Percentiles rank a stretch among this genome's conserved stretches.
Conservation (phyloP, 208 protist species). For the Zelonia costaricensis region DNA sequence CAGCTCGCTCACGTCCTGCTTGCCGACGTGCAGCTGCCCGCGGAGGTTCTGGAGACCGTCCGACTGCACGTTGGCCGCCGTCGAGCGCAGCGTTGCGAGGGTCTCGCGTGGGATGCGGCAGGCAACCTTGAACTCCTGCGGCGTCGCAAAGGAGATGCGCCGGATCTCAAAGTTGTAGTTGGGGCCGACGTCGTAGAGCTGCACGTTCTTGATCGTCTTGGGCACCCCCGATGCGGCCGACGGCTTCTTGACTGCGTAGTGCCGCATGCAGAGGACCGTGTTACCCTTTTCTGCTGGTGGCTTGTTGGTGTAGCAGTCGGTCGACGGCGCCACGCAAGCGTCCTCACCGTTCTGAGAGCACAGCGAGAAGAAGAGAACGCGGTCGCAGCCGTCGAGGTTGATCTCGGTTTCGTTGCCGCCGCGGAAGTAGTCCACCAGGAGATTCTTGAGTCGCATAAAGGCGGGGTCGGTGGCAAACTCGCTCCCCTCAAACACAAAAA, state of each 20-base stretch:
- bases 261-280: slow-evolving; percentile 78
- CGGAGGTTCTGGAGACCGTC: slow-evolving; percentile 79
- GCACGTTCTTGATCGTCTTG: slow-evolving; percentile 53
- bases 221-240: slow-evolving; percentile 42
- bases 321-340: slow-evolving; percentile 67
- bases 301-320: slow-evolving; percentile 70
- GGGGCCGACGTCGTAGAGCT: slow-evolving; percentile 80
- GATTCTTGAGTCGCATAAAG: slow-evolving; percentile 79
- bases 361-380: slow-evolving; percentile 79
- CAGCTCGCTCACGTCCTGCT: slow-evolving; percentile 67
- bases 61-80: slow-evolving; percentile 60
- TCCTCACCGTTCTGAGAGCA: slow-evolving; percentile 75
- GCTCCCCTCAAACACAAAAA: slow-evolving; percentile 88
- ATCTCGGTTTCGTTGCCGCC: slow-evolving; percentile 68
- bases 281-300: slow-evolving; percentile 50
- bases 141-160: slow-evolving; percentile 70
- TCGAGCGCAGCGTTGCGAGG: slow-evolving; percentile 62
- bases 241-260: slow-evolving; percentile 81
- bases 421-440: slow-evolving; percentile 88
- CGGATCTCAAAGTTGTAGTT: slow-evolving; percentile 87
- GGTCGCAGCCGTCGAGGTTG: slow-evolving; percentile 78
- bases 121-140: slow-evolving; percentile 79
- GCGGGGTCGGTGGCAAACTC: slow-evolving; percentile 72
- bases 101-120: slow-evolving; percentile 61
- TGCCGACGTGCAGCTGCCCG: slow-evolving; percentile 87